These are phyloP conservation scores for Rhodotorula paludigena DNA, from an alignment of 768 basidiomycete genomes.

Conservation along the genomic window DNA sequence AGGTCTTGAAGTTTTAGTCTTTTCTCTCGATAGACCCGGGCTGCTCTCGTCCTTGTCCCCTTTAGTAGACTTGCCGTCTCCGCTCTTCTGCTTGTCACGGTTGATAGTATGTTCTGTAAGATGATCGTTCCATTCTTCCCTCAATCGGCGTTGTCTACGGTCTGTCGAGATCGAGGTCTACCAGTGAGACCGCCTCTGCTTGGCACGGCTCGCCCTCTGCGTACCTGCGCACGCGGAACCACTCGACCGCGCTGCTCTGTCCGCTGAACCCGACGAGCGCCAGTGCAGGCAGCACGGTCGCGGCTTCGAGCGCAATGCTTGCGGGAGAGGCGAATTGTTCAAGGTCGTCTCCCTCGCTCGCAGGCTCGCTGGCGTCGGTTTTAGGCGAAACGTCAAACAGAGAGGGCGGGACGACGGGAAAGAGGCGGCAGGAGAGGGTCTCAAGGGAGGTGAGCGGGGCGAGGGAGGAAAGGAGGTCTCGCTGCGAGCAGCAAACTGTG, in stretches of 20 bases:
- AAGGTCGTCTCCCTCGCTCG: no score
- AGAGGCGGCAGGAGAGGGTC: background rate
- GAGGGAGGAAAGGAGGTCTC: constrained; percentile 1
- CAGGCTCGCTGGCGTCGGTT: background rate
- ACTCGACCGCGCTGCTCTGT: background rate
- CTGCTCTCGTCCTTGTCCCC: no score
- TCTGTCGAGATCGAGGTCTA: background rate
- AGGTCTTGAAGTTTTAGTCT: background rate
- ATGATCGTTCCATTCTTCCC: background rate
- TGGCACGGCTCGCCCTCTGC: background rate
- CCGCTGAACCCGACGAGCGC: constrained; percentile 1
- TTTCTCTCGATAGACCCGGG: no score
- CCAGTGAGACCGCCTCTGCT: background rate
- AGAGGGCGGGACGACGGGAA: background rate
- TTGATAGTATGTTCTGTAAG: no score
- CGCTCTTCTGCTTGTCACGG: no score
- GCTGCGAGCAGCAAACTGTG: background rate
- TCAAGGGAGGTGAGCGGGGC: background rate
- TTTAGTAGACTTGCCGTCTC: no score
- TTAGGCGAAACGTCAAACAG: background rate
- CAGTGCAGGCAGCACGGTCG: background rate
- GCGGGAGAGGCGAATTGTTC: background rate
- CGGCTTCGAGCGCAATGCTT: constrained; percentile 1
- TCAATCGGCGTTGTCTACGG: background rate
- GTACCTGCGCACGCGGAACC: background rate